phyloP scores from a whole-genome alignment of 176 grass and related monocot species.

The Puccinellia tenuiflora region DNA sequence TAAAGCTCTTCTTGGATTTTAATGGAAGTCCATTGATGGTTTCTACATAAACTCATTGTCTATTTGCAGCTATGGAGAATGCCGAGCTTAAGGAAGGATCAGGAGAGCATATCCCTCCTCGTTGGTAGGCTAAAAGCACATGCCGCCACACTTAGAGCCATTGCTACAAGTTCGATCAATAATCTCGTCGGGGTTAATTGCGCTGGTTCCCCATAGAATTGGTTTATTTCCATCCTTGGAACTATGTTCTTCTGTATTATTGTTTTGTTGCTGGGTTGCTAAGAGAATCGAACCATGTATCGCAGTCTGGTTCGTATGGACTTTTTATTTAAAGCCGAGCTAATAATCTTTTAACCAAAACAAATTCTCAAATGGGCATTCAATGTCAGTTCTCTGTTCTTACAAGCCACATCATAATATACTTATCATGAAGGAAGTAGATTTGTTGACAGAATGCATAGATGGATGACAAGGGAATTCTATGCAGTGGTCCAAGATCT shows the following conservation, averaged over 20 bases:
- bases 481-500: neutral
- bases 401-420: neutral
- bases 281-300: neutral
- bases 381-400: neutral
- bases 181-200: too few relatives aligned
- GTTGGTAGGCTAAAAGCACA: too few relatives aligned
- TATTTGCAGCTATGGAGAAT: too few relatives aligned
- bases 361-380: neutral
- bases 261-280: neutral
- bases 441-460: neutral
- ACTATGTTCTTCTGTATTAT: neutral
- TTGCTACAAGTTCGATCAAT: too few relatives aligned
- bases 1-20: too few relatives aligned
- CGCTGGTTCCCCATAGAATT: too few relatives aligned
- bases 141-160: too few relatives aligned
- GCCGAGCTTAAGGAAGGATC: too few relatives aligned
- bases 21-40: too few relatives aligned
- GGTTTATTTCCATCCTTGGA: neutral
- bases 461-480: neutral
- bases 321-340: neutral
- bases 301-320: neutral
- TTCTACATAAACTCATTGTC: too few relatives aligned
- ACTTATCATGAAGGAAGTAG: neutral
- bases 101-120: too few relatives aligned
- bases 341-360: neutral